phyloP scores from a whole-genome alignment of 202 grass and related monocot species.

The Cymbopogon flexuosus region DNA sequence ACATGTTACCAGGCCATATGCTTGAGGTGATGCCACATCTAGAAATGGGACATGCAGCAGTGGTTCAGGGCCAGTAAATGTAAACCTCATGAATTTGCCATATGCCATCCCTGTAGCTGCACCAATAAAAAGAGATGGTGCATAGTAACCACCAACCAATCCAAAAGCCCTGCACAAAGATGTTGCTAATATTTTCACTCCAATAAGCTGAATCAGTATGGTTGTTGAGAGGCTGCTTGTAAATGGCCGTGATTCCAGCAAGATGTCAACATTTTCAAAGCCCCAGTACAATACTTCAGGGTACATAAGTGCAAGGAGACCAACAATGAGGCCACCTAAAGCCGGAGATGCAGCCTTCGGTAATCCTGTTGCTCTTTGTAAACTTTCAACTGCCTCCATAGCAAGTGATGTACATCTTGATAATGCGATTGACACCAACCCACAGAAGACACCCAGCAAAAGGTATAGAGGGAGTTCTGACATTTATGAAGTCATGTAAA shows the following conservation, averaged over 20 bases:
- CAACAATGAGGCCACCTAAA: slow-evolving; percentile 76
- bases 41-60: slow-evolving; percentile 61
- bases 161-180: slow-evolving; percentile 75
- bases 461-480: slow-evolving; percentile 98
- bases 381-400: slow-evolving; percentile 44
- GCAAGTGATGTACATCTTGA: slow-evolving; percentile 69
- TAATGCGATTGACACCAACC: slow-evolving; percentile 69
- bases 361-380: slow-evolving; percentile 60
- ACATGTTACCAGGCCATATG: slow-evolving; percentile 85
- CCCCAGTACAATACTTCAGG: slow-evolving; percentile 95
- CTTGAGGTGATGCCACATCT: slow-evolving; percentile 96
- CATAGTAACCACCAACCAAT: slow-evolving; percentile 92
- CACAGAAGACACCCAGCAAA: slow-evolving; percentile 80
- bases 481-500: slow-evolving; percentile 63
- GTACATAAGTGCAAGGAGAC: slow-evolving; percentile 78
- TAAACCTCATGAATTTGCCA: slow-evolving; percentile 66
- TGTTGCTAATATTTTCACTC: slow-evolving; percentile 77
- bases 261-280: slow-evolving; percentile 88
- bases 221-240: slow-evolving; percentile 56
- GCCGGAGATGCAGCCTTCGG: slow-evolving; percentile 63
- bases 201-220: slow-evolving; percentile 75
- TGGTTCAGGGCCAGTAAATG: slow-evolving; percentile 55
- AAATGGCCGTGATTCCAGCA: slow-evolving; percentile 83
- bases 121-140: slow-evolving; percentile 94
- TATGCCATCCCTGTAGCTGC: slow-evolving; percentile 96